Percentiles rank a stretch among this genome's conserved stretches.
Evolutionary conservation across 345 rosid genomes (phyloP).

Genomic region (Populus deltoides): DNA sequence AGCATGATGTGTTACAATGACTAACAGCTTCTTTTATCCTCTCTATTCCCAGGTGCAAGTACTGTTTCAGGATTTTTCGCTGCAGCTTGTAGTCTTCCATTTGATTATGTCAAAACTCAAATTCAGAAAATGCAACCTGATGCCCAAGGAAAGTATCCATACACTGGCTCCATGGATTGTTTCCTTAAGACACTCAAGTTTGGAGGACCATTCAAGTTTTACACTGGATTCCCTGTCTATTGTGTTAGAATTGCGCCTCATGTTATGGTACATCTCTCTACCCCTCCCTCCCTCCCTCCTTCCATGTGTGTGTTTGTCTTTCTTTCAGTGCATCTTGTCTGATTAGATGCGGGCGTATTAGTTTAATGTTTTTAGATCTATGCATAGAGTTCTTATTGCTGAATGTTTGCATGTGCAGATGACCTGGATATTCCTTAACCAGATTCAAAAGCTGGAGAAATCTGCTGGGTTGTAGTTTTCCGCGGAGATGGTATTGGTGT

Average conservation of each 20-base stretch:
- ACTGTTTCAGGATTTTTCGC: slow-evolving; percentile 87
- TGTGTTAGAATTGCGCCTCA: slow-evolving; percentile 97
- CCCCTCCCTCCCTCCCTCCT: not conserved
- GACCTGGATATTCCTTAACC: slow-evolving; percentile 98
- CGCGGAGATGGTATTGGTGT: not conserved
- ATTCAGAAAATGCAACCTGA: slow-evolving; percentile 99
- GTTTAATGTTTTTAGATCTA: not conserved
- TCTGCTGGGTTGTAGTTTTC: slow-evolving; percentile 43
- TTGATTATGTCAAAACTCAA: slow-evolving; percentile 96
- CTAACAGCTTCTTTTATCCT: not conserved
- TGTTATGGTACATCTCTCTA: slow-evolving; percentile 67
- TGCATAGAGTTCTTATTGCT: not conserved
- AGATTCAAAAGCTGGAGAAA: slow-evolving; percentile 67
- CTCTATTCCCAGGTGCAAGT: slow-evolving; percentile 71
- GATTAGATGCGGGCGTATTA: not conserved
- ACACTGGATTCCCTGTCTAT: slow-evolving; percentile 95
- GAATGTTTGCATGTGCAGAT: slow-evolving; percentile 51
- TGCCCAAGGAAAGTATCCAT: slow-evolving; percentile 86
- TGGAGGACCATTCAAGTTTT: slow-evolving; percentile 88
- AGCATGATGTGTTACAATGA: not conserved
- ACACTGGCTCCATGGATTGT: slow-evolving; percentile 88
- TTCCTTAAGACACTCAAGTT: slow-evolving; percentile 69
- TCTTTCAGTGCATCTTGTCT: not conserved
- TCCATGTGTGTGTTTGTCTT: not conserved
- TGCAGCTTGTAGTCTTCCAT: slow-evolving; percentile 92